Base-by-base conservation (phyloP, 2,329 filamentous ascomycete species). In the Cadophora sp. region DNA sequence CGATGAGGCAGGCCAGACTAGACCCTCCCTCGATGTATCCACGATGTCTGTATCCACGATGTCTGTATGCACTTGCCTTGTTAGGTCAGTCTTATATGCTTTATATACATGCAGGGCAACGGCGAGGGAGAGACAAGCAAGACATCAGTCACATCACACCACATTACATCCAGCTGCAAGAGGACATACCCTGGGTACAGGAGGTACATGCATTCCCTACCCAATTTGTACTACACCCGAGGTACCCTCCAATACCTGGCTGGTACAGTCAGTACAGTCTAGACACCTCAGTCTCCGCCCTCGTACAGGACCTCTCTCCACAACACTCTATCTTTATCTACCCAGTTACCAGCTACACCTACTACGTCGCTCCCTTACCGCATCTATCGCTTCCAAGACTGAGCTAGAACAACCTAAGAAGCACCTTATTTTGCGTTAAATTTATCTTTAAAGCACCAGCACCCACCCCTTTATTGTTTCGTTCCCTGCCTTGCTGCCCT, bases 351-450 rank as follows among this genome's bases (percentile, higher is more conserved):
- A 20, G 6, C 18, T 11, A 3, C n/a, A 20, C 27, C 33, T 24
- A 27, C 27, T 30, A 30, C 6, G 27, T 30, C 27, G 27, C 27
- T 30, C 27, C 6, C 27, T 30, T 30, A 30, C 27, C 27, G 27
- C 27, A 4, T 30, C 27, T 30, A 30, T 30, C 27, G 27, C 27
- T 39, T 50, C 59, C 59, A 61, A 48, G 59, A 61, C 41, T 11
- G 24, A 50, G 59, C 59, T 61, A 61, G 59, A 61, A 61, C 43
- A 39, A 22, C 59, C 59, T n/a, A 36, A 61, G 59, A 61, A 61
- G 59, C 27, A 50, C 43, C 27, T 47, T 47, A 56, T 56, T 56
- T 56, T 22, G 33, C 36, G 20, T 56, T 56, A 39, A 36, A 22
- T 41, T 56, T 39, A 41, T n/a, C 53, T 56, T 39, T 56, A 56